Base-by-base conservation (phyloP, 2,329 filamentous ascomycete species). In the Penicillium digitatum region DNA sequence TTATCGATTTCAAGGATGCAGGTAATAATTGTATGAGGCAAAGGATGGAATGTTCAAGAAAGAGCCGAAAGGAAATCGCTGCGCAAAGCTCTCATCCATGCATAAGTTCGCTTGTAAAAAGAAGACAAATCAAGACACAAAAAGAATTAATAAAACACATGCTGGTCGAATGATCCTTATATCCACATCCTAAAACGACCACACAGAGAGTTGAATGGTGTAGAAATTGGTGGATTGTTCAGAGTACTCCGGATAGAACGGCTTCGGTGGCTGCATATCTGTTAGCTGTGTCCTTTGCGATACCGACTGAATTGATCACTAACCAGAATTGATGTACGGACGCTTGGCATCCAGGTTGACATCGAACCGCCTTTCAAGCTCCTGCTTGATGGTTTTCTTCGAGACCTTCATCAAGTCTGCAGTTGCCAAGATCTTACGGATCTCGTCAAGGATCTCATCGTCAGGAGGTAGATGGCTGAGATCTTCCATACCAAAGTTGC, bases 371-470 rank as follows among this genome's bases (percentile, higher is more conserved):
- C 86, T 85, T 81, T 99, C 94, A 55, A 99, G 78, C 78, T 99
- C 94, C 64, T 84, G 77, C 82, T 97, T 97, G 75, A 99, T 89
- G 66, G 89, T 90, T 84, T 99, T 99, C 85, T 99, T 99, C 62
- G 94, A 99, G 40, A 99, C 90, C 5, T 85, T 92, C 94, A 99
- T 99, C 69, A 99, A 78, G 76, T 99, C 94, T 2, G 91, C 92
- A 12, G 88, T 95, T 64, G 87, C 84, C 59, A 99, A 79, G 60
- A 99, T 96, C 69, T 96, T 91, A 48, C 94, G 84, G 66, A 99
- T 99, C 80, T 99, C 94, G 0, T 90, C 87, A 59, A 99, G 78
- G 47, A 99, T 80, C 11, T 90, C 88, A 68, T 99, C 94, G 65
- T 99, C 94, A 58, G 82, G 89, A 0, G 94, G 94, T 69, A 96